Conservation (phyloP, 768 basidiomycete genomes). For the Daedalea quercina region DNA sequence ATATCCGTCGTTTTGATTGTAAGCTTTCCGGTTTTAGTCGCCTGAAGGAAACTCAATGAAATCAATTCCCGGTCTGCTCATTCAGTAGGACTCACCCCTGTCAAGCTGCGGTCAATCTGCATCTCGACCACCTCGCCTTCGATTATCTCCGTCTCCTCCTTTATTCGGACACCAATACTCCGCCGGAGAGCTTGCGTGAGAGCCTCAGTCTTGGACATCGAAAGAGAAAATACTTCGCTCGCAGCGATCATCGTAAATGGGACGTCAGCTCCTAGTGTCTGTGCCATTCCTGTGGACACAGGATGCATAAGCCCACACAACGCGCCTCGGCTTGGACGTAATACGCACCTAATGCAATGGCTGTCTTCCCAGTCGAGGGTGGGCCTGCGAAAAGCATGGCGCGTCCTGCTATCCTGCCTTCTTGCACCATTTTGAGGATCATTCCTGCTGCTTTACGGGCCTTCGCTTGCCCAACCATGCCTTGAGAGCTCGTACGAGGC, state of each 20-base stretch:
- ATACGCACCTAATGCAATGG: conserved; percentile 81
- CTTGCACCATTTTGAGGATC: conserved; percentile 97
- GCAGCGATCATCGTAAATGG: conserved; percentile 98
- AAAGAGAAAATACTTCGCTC: conserved; percentile 95
- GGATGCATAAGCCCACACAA: background rate
- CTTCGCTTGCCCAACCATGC: conserved; percentile 96
- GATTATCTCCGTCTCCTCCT: conserved; percentile 95
- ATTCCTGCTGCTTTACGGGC: conserved; percentile 97
- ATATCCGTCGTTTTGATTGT: conserved; percentile 99
- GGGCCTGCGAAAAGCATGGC: conserved; percentile 98
- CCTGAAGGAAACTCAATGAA: conserved; percentile 39
- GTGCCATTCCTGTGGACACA: conserved; percentile 78
- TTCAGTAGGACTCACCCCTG: conserved; percentile 59
- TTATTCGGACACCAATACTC: conserved; percentile 95
- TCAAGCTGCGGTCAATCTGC: conserved; percentile 94
- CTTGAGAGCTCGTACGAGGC: conserved; percentile 82
- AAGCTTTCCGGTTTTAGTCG: conserved; percentile 94
- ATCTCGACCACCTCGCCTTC: conserved; percentile 99
- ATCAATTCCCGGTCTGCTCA: background rate
- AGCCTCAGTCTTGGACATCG: conserved; percentile 98
- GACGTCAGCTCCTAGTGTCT: conserved; percentile 88
- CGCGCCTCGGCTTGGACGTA: background rate
- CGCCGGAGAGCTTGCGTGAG: conserved; percentile 94
- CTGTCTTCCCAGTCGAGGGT: conserved; percentile 95
- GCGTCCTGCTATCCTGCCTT: conserved; percentile 90